Percentiles rank a stretch among this genome's conserved stretches.
Conservation (phyloP, 1,139 yeast genomes). For the Hansenula anomala region DNA sequence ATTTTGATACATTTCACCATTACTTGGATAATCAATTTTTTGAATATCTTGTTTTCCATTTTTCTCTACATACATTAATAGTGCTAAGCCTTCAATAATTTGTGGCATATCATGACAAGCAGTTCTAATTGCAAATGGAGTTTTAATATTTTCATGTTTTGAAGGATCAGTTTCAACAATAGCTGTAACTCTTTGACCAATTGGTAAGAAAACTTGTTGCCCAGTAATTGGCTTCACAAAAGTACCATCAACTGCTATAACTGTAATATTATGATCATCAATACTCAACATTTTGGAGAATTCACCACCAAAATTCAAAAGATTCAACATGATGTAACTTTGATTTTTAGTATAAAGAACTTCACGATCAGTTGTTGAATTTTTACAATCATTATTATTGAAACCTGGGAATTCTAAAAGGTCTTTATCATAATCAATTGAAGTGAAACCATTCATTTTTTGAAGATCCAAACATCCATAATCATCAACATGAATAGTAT, state of each 20-base stretch:
- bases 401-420: slow-evolving; percentile 27
- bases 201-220: slow-evolving; percentile 27
- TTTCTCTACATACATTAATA: slow-evolving; percentile 23
- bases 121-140: slow-evolving; percentile 24
- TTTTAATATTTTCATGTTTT: slow-evolving; percentile 1
- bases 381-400: slow-evolving; percentile 20
- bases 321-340: slow-evolving; percentile 20
- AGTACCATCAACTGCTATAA: slow-evolving; percentile 31
- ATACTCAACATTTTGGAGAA: slow-evolving; percentile 31
- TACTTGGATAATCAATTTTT: slow-evolving; percentile 5
- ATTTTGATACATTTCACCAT: slow-evolving; percentile 19
- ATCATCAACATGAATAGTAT: slow-evolving; percentile 2
- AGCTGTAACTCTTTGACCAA: slow-evolving; percentile 28
- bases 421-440: slow-evolving; percentile 5
- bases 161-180: slow-evolving; percentile 25
- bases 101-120: slow-evolving; percentile 31
- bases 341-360: slow-evolving; percentile 21
- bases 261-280: slow-evolving; percentile 31
- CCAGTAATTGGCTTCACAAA: slow-evolving; percentile 26
- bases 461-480: slow-evolving; percentile 14
- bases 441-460: slow-evolving; percentile 6
- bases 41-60: slow-evolving; percentile 1
- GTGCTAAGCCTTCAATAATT: slow-evolving; percentile 27
- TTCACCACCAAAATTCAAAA: slow-evolving; percentile 33
- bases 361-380: slow-evolving; percentile 21